Evolutionary conservation across 352 stramenopile genomes (phyloP), one percentile per base, ranked within the genome.

Genomic region (Phytophthora fragariaefolia): DNA sequence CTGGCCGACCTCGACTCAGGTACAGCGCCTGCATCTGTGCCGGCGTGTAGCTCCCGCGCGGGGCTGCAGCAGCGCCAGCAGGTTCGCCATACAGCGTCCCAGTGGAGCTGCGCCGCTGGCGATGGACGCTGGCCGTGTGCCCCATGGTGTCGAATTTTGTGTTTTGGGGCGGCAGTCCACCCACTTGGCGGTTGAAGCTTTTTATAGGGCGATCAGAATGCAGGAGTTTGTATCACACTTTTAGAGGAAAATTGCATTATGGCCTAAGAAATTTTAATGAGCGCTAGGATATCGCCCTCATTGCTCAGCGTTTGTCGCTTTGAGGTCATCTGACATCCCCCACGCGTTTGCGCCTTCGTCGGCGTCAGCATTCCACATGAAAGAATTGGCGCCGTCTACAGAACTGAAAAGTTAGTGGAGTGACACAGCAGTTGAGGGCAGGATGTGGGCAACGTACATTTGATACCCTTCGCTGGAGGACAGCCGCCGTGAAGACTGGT

Each of bases 1-100:
- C 88, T 0, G 86, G 84, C 2, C 88, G 77, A 1, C 85, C 83
- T 47, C 80, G 82, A 58, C 77, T 95, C 62, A 94, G 56, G 63
- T 95, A 96, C 52, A 96, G 71, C 27, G 88, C 86, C 70, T 96
- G 86, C 63, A 96, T 82, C 59, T 93, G 86, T 63, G 82, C 85
- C 12, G 82, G 85, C 32, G 88, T 93, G 82, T 94, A 95, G 59
- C 83, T 73, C 24, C 69, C 66, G 24, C 68, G 81, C 46, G 79
- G 67, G 23, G 66, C 74, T 49, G 71, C 73, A n/a, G 68, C 59
- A 2, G 69, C 74, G 5, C 75, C 77, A 20, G 81, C 69, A 6
- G 81, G 79, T 51, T 93, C 86, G 36, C 84, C 86, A 69, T 95
- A 92, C 20, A 93, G 65, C 50, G 76, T 76, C 22, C 69, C 71